phyloP scores from a whole-genome alignment of 2,329 filamentous ascomycete species.

The Sclerotiophoma versabilis region DNA sequence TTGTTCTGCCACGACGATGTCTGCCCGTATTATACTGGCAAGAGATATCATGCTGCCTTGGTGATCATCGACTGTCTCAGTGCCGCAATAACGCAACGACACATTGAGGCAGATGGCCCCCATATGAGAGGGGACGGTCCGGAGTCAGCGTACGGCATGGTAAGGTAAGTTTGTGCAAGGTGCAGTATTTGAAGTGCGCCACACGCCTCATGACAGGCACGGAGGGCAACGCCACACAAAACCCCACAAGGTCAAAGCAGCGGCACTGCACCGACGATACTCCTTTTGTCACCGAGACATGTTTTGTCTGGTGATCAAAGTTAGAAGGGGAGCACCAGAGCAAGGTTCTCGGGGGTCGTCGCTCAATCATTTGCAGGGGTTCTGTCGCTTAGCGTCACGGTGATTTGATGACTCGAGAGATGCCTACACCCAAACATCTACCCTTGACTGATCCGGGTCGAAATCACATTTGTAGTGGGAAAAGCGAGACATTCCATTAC shows the following conservation, averaged over 20 bases:
- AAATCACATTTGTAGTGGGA: not conserved
- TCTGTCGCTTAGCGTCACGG: constrained; percentile 14
- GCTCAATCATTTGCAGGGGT: constrained; percentile 9
- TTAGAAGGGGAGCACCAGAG: constrained; percentile 1
- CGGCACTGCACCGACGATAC: constrained; percentile 13
- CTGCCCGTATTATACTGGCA: constrained; percentile 15
- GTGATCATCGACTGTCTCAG: constrained; percentile 16
- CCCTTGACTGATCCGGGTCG: not conserved
- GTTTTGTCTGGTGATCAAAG: constrained; percentile 5
- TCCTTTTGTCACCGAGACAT: constrained; percentile 13
- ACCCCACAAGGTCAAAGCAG: constrained; percentile 18
- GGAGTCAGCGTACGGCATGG: constrained; percentile 20
- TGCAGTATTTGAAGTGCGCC: constrained; percentile 14
- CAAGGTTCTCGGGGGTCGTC: not conserved
- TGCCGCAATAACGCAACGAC: constrained; percentile 20
- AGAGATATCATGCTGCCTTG: constrained; percentile 17
- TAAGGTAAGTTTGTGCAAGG: constrained; percentile 16
- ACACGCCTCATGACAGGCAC: constrained; percentile 18
- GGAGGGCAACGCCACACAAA: constrained; percentile 18
- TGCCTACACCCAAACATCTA: constrained; percentile 10
- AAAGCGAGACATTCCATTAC: not conserved
- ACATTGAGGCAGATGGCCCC: constrained; percentile 20
- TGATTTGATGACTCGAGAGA: constrained; percentile 16
- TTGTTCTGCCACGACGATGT: constrained; percentile 14
- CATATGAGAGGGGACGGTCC: constrained; percentile 18